Conservation (phyloP, 208 protist genomes). For the Jaenimonas drosophilae region DNA sequence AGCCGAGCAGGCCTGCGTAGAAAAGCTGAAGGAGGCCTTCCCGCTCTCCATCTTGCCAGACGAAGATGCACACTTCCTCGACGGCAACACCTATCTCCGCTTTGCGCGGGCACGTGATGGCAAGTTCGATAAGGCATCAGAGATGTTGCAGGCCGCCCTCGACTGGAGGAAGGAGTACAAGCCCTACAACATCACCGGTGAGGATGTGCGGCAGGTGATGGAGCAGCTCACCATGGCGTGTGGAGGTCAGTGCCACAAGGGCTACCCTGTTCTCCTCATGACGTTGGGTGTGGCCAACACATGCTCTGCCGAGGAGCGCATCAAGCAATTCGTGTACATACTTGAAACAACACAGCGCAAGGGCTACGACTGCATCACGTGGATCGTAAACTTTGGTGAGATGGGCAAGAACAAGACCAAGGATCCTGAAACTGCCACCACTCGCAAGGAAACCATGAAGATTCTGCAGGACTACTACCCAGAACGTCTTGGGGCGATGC, state of each 20-base stretch:
- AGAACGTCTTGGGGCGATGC: slow-evolving; percentile 32
- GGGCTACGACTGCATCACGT: slow-evolving; percentile 51
- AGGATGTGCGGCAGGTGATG: slow-evolving; percentile 27
- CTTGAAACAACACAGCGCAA: slow-evolving; percentile 44
- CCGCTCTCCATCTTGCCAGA: slow-evolving; percentile 13
- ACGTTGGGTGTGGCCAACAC: slow-evolving; percentile 35
- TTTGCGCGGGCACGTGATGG: slow-evolving; percentile 41
- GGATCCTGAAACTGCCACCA: slow-evolving; percentile 9
- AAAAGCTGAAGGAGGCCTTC: slow-evolving; percentile 18
- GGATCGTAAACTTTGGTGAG: slow-evolving; percentile 54
- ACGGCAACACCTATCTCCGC: slow-evolving; percentile 42
- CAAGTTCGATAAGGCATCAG: slow-evolving; percentile 22
- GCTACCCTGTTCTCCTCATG: slow-evolving; percentile 47
- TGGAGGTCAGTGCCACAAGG: slow-evolving; percentile 22
- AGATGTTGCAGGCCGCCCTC: slow-evolving; percentile 29
- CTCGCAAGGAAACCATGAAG: slow-evolving; percentile 42
- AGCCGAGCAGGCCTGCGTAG: slow-evolving; percentile 33
- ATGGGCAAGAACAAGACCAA: slow-evolving; percentile 40
- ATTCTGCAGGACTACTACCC: slow-evolving; percentile 70
- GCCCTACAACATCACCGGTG: slow-evolving; percentile 31
- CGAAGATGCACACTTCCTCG: slow-evolving; percentile 34
- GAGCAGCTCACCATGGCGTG: slow-evolving; percentile 23
- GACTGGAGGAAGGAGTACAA: slow-evolving; percentile 38
- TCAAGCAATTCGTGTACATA: slow-evolving; percentile 50
- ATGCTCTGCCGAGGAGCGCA: slow-evolving; percentile 29